phyloP scores from a whole-genome alignment of 139 green algal species.

The Micractinium conductrix region DNA sequence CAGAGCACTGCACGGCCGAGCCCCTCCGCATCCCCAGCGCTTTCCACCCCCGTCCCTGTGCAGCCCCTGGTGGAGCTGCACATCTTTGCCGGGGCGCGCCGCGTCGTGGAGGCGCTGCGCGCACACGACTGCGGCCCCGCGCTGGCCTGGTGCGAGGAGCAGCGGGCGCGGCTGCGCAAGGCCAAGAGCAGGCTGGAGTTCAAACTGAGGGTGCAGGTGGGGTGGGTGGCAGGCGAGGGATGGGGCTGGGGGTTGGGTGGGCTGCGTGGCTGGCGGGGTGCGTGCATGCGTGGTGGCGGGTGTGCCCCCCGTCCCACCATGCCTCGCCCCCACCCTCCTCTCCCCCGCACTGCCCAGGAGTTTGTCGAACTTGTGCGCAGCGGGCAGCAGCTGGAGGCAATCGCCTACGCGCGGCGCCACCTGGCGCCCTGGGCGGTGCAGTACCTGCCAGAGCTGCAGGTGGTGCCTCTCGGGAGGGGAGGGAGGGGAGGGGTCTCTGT shows the following conservation, averaged over 20 bases:
- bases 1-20: too few relatives aligned
- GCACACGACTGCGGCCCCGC: slow-evolving; percentile 70
- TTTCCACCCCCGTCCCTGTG: neutral
- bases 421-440: slow-evolving; percentile 75
- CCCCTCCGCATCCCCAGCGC: too few relatives aligned
- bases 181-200: slow-evolving; percentile 90
- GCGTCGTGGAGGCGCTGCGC: slow-evolving; percentile 69
- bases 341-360: slow-evolving; percentile 66
- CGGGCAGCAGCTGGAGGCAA: slow-evolving; percentile 65
- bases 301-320: too few relatives aligned
- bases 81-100: slow-evolving; percentile 73
- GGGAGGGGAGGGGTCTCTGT: too few relatives aligned
- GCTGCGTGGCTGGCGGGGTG: too few relatives aligned
- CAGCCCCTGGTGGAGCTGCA: slow-evolving; percentile 64
- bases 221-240: neutral
- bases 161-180: slow-evolving; percentile 77
- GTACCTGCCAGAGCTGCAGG: slow-evolving; percentile 81
- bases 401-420: slow-evolving; percentile 82
- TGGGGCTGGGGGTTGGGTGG: too few relatives aligned
- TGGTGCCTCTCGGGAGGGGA: too few relatives aligned
- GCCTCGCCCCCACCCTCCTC: too few relatives aligned
- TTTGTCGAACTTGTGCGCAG: slow-evolving; percentile 93
- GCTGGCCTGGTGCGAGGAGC: slow-evolving; percentile 84
- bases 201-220: slow-evolving; percentile 75
- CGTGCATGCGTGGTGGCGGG: too few relatives aligned